These are phyloP conservation scores for Crinitomyces ghanaensis DNA, from an alignment of 805 yeast genomes.

Conservation along the genomic window DNA sequence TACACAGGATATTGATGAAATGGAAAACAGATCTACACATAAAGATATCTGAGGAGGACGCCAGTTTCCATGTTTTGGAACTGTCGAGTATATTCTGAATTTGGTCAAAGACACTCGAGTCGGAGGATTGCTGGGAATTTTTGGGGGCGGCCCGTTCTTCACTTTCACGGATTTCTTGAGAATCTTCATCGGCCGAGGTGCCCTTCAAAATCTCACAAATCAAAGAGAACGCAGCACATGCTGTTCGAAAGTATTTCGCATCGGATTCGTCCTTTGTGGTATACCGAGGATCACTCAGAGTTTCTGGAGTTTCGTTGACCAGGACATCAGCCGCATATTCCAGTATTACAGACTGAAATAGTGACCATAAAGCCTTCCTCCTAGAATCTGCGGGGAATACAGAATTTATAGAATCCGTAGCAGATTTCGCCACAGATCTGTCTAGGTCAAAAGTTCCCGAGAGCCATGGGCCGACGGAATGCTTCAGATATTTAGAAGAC, in stretches of 20 bases:
- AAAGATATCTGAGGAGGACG: slow-evolving; percentile 29
- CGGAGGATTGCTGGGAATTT: slow-evolving; percentile 4
- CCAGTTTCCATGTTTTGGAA: slow-evolving; percentile 37
- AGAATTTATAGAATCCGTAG: slow-evolving; percentile 34
- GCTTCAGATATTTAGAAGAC: slow-evolving; percentile 54
- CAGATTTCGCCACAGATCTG: slow-evolving; percentile 40
- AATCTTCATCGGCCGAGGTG: slow-evolving; percentile 1
- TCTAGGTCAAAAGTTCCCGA: slow-evolving; percentile 66
- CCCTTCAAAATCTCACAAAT: slow-evolving; percentile 26
- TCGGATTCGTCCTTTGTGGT: slow-evolving; percentile 54
- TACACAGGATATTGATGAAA: slow-evolving; percentile 26
- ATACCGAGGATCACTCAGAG: slow-evolving; percentile 66
- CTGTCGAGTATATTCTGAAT: slow-evolving; percentile 29
- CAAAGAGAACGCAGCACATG: slow-evolving; percentile 39
- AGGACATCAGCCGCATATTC: slow-evolving; percentile 43
- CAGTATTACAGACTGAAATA: slow-evolving; percentile 46
- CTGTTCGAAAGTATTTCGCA: slow-evolving; percentile 49
- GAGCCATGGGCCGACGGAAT: slow-evolving; percentile 63
- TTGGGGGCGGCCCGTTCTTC: slow-evolving; percentile 3
- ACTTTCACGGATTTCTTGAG: too few relatives aligned
- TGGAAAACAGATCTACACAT: slow-evolving; percentile 33
- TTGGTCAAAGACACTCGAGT: slow-evolving; percentile 4
- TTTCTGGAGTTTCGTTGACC: slow-evolving; percentile 44
- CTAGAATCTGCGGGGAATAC: slow-evolving; percentile 48
- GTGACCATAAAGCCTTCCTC: slow-evolving; percentile 47